Conservation (phyloP, 1,284 basidiomycete species). For the Apiotrichum montevideense region DNA sequence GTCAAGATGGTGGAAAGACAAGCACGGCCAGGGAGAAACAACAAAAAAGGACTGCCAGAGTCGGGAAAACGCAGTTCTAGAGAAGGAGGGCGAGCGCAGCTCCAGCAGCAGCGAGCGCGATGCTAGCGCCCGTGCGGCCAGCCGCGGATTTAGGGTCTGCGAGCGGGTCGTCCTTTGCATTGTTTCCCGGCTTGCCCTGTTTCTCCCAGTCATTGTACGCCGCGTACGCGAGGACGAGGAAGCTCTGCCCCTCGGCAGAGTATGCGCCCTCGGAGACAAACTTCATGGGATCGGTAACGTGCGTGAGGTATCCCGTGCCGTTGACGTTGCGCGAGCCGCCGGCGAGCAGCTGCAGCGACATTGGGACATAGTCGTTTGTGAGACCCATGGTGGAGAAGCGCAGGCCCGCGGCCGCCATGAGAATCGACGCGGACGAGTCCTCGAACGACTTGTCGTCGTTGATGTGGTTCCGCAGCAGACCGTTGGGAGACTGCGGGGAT, state of each 20-base stretch:
- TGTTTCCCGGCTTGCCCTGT: constrained; percentile 51
- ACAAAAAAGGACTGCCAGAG: too few relatives aligned
- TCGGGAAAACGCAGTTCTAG: too few relatives aligned
- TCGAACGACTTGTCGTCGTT: constrained; percentile 59
- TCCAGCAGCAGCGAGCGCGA: too few relatives aligned
- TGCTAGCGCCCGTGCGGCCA: not conserved
- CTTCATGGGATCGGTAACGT: constrained; percentile 64
- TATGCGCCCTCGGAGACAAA: constrained; percentile 52
- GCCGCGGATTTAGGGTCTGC: not conserved
- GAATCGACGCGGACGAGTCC: constrained; percentile 67
- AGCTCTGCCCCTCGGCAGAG: constrained; percentile 63
- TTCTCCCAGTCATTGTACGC: constrained; percentile 64
- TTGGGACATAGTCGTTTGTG: constrained; percentile 36
- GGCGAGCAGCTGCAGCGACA: constrained; percentile 32
- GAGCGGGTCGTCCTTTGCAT: constrained; percentile 18
- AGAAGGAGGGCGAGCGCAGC: too few relatives aligned
- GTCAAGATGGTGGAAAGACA: too few relatives aligned
- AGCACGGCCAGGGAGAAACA: too few relatives aligned
- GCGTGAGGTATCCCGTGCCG: constrained; percentile 57
- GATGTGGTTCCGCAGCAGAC: constrained; percentile 71
- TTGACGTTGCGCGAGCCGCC: constrained; percentile 38
- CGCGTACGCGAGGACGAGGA: constrained; percentile 63
- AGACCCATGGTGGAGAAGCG: constrained; percentile 44
- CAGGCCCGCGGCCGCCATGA: constrained; percentile 71
- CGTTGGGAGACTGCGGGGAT: constrained; percentile 27